phyloP scores from a whole-genome alignment of 495 filamentous ascomycete species.

The Aspergillus bridgeri region DNA sequence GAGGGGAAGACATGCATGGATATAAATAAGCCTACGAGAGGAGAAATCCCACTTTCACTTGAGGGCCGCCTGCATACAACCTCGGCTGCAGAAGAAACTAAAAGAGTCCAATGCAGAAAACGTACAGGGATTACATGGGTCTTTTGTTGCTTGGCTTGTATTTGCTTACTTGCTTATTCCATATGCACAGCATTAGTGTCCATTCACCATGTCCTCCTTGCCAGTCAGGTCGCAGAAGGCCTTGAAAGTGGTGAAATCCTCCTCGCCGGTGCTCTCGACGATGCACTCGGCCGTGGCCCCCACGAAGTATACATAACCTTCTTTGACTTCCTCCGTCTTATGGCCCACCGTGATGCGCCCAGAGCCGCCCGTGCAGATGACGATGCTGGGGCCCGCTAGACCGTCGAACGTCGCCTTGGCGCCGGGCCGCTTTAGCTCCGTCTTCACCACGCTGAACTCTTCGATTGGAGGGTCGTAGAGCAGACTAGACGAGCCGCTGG shows the following conservation, averaged over 20 bases:
- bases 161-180: not conserved
- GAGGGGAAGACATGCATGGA: too few relatives aligned
- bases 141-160: too few relatives aligned
- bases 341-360: slow-evolving; percentile 83
- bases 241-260: slow-evolving; percentile 80
- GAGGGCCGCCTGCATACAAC: too few relatives aligned
- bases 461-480: slow-evolving; percentile 96
- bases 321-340: slow-evolving; percentile 65
- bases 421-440: slow-evolving; percentile 63
- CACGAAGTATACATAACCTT: slow-evolving; percentile 88
- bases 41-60: too few relatives aligned
- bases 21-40: too few relatives aligned
- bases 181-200: slow-evolving; percentile 20
- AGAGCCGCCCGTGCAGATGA: slow-evolving; percentile 81
- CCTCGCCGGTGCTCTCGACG: slow-evolving; percentile 60
- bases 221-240: slow-evolving; percentile 86
- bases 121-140: too few relatives aligned
- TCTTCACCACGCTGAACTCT: slow-evolving; percentile 88
- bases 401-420: slow-evolving; percentile 83
- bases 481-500: slow-evolving; percentile 60
- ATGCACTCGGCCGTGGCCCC: slow-evolving; percentile 84
- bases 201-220: slow-evolving; percentile 45
- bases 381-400: slow-evolving; percentile 83
- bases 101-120: not conserved
- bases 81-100: not conserved